Evolutionary conservation across 768 basidiomycete species (phyloP).

Genomic region (Lactifluus pinguis): DNA sequence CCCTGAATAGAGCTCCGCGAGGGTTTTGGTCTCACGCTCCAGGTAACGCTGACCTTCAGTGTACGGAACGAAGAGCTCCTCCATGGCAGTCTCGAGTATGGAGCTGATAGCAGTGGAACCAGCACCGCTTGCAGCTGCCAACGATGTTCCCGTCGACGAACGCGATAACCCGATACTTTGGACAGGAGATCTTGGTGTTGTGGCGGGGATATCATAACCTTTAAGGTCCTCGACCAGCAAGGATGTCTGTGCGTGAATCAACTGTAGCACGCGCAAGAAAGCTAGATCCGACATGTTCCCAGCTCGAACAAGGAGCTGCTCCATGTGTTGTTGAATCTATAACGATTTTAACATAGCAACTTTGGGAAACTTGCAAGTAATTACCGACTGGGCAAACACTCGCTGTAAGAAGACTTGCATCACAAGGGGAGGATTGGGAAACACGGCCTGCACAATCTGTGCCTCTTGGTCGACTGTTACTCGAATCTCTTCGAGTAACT

Average conservation of each 20-base stretch:
- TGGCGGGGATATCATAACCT: slow-evolving; percentile 72
- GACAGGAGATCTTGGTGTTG: slow-evolving; percentile 52
- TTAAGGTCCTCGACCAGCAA: slow-evolving; percentile 85
- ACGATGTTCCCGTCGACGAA: slow-evolving; percentile 36
- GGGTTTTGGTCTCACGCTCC: slow-evolving; percentile 80
- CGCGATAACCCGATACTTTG: slow-evolving; percentile 55
- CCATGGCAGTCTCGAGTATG: slow-evolving; percentile 94
- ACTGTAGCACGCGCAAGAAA: slow-evolving; percentile 82
- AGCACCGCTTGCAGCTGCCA: slow-evolving; percentile 35
- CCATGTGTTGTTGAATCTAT: slow-evolving; percentile 96
- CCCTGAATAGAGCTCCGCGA: slow-evolving; percentile 68
- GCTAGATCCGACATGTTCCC: slow-evolving; percentile 75
- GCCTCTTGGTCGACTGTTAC: slow-evolving; percentile 90
- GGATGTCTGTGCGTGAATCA: slow-evolving; percentile 74
- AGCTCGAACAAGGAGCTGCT: slow-evolving; percentile 73
- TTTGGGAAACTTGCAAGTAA: slow-evolving; percentile 24
- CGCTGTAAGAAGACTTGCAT: slow-evolving; percentile 98
- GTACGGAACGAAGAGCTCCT: slow-evolving; percentile 92
- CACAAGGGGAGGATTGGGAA: slow-evolving; percentile 90
- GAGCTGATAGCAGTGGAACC: slow-evolving; percentile 50
- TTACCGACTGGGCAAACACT: slow-evolving; percentile 93
- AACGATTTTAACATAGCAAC: neutral
- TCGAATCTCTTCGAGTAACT: slow-evolving; percentile 80
- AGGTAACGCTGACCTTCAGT: slow-evolving; percentile 87
- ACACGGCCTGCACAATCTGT: slow-evolving; percentile 97